Evolutionary conservation across 768 basidiomycete genomes (phyloP), one percentile per base, ranked within the genome.

Genomic region (Tephrocybe rancida): DNA sequence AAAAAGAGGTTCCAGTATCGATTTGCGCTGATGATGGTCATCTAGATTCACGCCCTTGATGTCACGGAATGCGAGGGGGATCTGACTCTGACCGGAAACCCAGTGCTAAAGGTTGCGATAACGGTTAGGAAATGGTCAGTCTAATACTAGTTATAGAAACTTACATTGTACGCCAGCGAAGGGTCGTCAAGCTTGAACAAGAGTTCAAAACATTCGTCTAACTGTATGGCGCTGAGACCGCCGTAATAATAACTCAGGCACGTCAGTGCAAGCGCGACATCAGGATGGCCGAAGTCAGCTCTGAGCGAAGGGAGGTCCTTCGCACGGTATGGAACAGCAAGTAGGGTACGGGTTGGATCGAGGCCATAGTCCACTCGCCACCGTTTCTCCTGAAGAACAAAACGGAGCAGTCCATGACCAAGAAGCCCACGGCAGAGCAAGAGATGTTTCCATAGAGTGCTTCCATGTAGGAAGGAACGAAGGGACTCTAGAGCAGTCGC

Each of bases 341-440:
- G 69, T 56, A 76, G 63, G 1, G 79, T 72, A 3, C 82, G 72
- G 5, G 42, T 55, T 1, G 58, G 59, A 43, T 77, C 75, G 4
- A 80, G 70, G 2, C 82, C 81, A 55, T 79, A 83, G 41, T 83
- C 75, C 0, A 83, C 81, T 26, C 81, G 61, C 78, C 79, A 83
- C 10, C 79, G 71, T 42, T 67, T 70, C 16, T 72, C 66, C 26
- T 60, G 62, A 0, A 83, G 61, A 0, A 64, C 62, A 43, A 73
- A 73, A 2, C 63, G 34, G 1, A 83, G 64, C 8, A 83, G 71
- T 0, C 74, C 76, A 1, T 67, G 63, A 0, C 67, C 73, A 27
- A 83, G 50, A 1, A 82, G 62, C 1, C 81, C 81, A 1, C 80
- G 74, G 8, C 77, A 65, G 1, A 81, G 65, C 1, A 83, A 67